Percentiles rank a stretch among this genome's conserved stretches.
Conservation (phyloP, 2,329 filamentous ascomycete species). For the Talaromyces rugulosus region DNA sequence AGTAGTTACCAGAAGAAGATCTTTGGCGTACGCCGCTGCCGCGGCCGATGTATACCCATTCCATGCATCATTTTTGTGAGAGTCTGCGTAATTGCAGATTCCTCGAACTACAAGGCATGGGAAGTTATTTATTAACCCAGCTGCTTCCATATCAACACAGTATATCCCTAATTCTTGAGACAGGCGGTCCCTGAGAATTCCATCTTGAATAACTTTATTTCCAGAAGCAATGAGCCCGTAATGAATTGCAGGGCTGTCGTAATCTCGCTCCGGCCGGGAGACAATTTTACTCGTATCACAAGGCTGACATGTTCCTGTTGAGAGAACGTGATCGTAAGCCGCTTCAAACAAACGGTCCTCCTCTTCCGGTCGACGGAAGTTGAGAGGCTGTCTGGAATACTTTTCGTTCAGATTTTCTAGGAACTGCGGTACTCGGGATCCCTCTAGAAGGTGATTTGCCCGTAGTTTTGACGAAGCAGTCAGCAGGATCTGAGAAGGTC, state of each 20-base stretch:
- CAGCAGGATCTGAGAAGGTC: neutral
- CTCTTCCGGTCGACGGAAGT: neutral
- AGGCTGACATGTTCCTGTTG: neutral
- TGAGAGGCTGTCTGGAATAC: neutral
- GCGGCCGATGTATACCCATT: slow-evolving; percentile 13
- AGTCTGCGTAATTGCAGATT: slow-evolving; percentile 17
- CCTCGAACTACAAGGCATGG: slow-evolving; percentile 17
- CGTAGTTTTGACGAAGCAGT: neutral
- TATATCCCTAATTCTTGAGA: neutral
- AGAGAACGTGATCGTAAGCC: neutral
- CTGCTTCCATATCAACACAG: slow-evolving; percentile 9
- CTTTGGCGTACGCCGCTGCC: slow-evolving; percentile 16
- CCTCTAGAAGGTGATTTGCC: neutral
- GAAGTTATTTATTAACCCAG: slow-evolving; percentile 10
- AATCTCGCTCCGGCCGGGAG: neutral
- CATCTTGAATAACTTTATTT: slow-evolving; percentile 17
- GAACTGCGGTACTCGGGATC: neutral
- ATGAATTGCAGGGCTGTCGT: slow-evolving; percentile 14
- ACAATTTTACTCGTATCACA: neutral
- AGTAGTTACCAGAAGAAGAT: neutral
- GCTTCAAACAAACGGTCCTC: neutral
- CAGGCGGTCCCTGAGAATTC: slow-evolving; percentile 10
- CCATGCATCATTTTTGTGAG: slow-evolving; percentile 16
- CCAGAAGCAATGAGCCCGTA: slow-evolving; percentile 20
- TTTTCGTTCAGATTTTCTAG: neutral